Base-by-base conservation (phyloP, 208 protist species). In the Eutreptiella sp. region DNA sequence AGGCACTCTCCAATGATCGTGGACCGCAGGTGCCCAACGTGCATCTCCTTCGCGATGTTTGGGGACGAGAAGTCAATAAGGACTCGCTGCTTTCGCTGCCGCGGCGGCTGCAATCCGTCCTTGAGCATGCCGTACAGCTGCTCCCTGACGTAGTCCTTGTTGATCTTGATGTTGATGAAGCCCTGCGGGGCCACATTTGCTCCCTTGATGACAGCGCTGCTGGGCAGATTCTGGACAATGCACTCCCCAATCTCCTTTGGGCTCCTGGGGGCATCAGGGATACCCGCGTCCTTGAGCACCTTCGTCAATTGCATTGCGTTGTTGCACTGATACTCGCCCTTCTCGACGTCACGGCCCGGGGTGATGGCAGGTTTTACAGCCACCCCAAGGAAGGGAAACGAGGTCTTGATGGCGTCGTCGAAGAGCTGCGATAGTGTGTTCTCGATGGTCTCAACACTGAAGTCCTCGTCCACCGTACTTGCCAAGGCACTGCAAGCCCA, bases 31-130 rank as follows among this genome's bases (percentile, higher is more conserved):
- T 98, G 94, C 31, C 93, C 94, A 4, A 98, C 96, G 76, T 98
- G 96, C 93, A 99, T 98, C 65, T 95, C 87, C 81, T 99, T 99
- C 32, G 95, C 95, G 57, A 98, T 94, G 76, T 99, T 99, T 31
- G 94, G 94, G 41, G 90, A 96, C 0, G 91, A 96, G 77, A 96
- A 98, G 77, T 98, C 95, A 9, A 97, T 84, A 45, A 96, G 67
- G 16, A 98, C 76, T 21, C 64, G 72, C 65, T 82, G 68, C 63
- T 69, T 59, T 39, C 71, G 53, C 45, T 87, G 53, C 26, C 53
- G 46, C 26, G 85, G 82, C 14, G 81, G 83, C 53, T 63, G 50
- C 50, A 90, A 79, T 55, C 81, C 84, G 35, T 76, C 48, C 38
- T 42, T 59, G 9, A 89, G 70, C 36, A 88, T 70, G 38, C 72